These are phyloP conservation scores for Malus fusca DNA, from an alignment of 306 rosid genomes.

Conservation along the genomic window DNA sequence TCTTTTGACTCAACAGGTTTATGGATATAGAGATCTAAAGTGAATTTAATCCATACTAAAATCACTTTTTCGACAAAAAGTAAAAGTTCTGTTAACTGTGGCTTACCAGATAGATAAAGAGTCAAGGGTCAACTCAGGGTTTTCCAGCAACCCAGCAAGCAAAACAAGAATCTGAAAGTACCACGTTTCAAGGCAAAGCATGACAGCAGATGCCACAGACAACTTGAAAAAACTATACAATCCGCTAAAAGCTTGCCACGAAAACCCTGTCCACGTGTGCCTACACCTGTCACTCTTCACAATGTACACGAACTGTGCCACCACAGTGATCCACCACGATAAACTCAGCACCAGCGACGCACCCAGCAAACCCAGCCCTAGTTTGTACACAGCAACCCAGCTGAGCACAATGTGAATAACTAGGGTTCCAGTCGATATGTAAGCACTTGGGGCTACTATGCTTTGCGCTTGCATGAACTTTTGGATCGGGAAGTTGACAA, in stretches of 20 bases:
- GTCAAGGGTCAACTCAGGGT: constrained; percentile 65
- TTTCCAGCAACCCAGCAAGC: constrained; percentile 57
- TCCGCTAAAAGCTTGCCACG: constrained; percentile 35
- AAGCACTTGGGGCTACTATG: constrained; percentile 65
- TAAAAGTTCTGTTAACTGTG: background rate
- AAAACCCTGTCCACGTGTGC: constrained; percentile 60
- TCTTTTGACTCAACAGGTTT: too few relatives aligned
- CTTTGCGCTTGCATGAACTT: constrained; percentile 77
- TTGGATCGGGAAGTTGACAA: constrained; percentile 62
- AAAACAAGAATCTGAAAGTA: constrained; percentile 71
- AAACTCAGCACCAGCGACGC: constrained; percentile 61
- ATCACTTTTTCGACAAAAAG: background rate
- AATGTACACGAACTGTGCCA: constrained; percentile 53
- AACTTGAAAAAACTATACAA: constrained; percentile 48
- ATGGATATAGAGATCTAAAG: too few relatives aligned
- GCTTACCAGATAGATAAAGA: constrained; percentile 65
- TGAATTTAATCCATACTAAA: too few relatives aligned
- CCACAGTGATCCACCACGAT: constrained; percentile 77
- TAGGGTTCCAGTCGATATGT: constrained; percentile 45
- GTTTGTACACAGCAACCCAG: constrained; percentile 51
- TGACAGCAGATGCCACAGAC: constrained; percentile 63
- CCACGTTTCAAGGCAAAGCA: constrained; percentile 75
- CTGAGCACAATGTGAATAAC: constrained; percentile 39
- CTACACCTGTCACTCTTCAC: constrained; percentile 50
- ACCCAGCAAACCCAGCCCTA: constrained; percentile 57